phyloP scores from a whole-genome alignment of 768 basidiomycete genomes.

The Naganishia kalamii region DNA sequence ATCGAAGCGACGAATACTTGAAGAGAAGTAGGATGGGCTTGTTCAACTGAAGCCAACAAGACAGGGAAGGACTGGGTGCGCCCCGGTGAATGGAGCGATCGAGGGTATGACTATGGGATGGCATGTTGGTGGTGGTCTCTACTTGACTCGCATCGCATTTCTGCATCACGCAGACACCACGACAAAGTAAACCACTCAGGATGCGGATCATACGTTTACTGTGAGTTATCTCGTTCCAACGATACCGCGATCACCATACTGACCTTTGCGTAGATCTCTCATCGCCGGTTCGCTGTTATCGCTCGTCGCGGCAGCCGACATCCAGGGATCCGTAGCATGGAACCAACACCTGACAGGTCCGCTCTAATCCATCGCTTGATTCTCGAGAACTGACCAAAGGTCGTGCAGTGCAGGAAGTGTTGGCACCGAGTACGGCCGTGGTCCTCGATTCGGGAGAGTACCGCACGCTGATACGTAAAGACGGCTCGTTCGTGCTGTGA shows the following conservation, averaged over 20 bases:
- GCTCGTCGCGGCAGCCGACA: conserved; percentile 26
- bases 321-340: background rate
- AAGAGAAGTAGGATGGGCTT: no score
- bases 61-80: no score
- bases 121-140: no score
- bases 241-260: background rate
- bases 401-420: background rate
- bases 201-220: background rate
- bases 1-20: no score
- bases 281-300: conserved; percentile 24
- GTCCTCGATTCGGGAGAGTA: conserved; percentile 26
- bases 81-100: conserved; percentile 22
- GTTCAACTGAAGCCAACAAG: no score
- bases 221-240: background rate
- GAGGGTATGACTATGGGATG: no score
- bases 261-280: background rate
- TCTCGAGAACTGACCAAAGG: background rate
- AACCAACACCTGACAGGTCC: conserved; percentile 1
- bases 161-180: no score
- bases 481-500: conserved; percentile 40
- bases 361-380: background rate
- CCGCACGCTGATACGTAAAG: conserved; percentile 30
- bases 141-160: no score
- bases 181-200: no score
- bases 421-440: conserved; percentile 3